phyloP scores from a whole-genome alignment of 805 yeast genomes.

The Kregervanrija fluxuum region DNA sequence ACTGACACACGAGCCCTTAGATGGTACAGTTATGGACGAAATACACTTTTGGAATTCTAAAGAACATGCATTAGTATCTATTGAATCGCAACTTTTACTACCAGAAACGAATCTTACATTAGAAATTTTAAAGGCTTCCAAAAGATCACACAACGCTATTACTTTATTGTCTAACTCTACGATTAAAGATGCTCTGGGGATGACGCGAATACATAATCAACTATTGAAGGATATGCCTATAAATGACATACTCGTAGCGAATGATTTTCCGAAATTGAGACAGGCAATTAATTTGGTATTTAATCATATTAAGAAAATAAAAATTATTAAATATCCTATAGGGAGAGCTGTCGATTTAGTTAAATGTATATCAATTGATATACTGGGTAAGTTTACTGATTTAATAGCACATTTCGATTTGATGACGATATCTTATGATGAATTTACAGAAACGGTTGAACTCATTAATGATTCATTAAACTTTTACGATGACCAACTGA shows the following conservation, averaged over 20 bases:
- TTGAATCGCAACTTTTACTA: constrained; percentile 51
- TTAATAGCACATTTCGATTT: constrained; percentile 33
- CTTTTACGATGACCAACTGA: constrained; percentile 53
- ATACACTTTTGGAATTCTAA: constrained; percentile 71
- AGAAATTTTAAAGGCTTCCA: constrained; percentile 56
- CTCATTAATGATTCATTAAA: constrained; percentile 31
- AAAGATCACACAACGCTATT: constrained; percentile 74
- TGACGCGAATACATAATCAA: constrained; percentile 50
- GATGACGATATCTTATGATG: constrained; percentile 34
- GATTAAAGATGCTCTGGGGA: constrained; percentile 43
- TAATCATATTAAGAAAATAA: constrained; percentile 55
- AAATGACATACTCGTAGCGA: constrained; percentile 44
- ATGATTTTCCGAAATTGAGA: constrained; percentile 37
- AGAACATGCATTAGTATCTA: constrained; percentile 49
- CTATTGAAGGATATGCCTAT: constrained; percentile 68
- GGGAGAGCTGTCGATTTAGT: constrained; percentile 56
- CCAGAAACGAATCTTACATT: constrained; percentile 51
- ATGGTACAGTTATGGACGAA: constrained; percentile 58
- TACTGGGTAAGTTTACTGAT: constrained; percentile 37
- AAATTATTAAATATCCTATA: constrained; percentile 56
- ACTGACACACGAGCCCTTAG: constrained; percentile 43
- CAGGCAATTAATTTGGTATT: constrained; percentile 42
- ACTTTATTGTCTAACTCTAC: constrained; percentile 68
- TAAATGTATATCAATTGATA: constrained; percentile 55
- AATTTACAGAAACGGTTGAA: constrained; percentile 30